Conservation (phyloP, 345 rosid genomes). For the Arabidopsis arenosa region DNA sequence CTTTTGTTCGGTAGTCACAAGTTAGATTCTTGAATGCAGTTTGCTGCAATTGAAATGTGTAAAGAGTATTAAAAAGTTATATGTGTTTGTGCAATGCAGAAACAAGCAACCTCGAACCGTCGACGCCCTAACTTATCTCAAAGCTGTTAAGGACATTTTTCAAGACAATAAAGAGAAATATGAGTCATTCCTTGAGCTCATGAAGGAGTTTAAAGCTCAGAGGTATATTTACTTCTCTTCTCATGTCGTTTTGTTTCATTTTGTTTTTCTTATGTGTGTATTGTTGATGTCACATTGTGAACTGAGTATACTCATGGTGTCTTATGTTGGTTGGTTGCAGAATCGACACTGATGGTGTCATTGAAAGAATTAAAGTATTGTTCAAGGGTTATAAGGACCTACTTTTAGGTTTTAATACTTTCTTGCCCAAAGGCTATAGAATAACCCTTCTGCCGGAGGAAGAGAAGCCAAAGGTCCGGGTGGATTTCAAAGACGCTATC, state of each 20-base stretch:
- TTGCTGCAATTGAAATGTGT: slow-evolving; percentile 23
- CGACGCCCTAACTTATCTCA: slow-evolving; percentile 89
- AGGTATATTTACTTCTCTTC: slow-evolving; percentile 51
- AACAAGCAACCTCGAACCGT: slow-evolving; percentile 62
- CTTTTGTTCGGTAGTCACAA: background rate
- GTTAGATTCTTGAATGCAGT: slow-evolving; percentile 5
- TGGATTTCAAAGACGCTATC: slow-evolving; percentile 86
- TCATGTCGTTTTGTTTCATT: slow-evolving; percentile 28
- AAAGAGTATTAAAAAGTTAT: background rate
- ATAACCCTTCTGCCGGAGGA: slow-evolving; percentile 76
- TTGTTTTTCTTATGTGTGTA: background rate
- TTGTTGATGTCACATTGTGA: slow-evolving; percentile 8
- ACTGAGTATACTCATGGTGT: slow-evolving; percentile 23
- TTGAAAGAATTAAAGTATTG: slow-evolving; percentile 79
- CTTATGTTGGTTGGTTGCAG: slow-evolving; percentile 51
- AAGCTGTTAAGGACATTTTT: slow-evolving; percentile 79
- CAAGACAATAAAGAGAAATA: slow-evolving; percentile 81
- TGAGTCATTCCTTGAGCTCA: slow-evolving; percentile 82
- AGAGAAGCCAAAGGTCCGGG: slow-evolving; percentile 69
- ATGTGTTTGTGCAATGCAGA: slow-evolving; percentile 53
- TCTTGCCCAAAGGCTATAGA: slow-evolving; percentile 86
- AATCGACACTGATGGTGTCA: slow-evolving; percentile 85
- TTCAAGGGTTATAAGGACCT: slow-evolving; percentile 85
- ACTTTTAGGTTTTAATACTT: slow-evolving; percentile 91
- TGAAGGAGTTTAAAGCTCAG: slow-evolving; percentile 96